A percentile compares a stretch with the other conserved stretches of the same genome.
These are phyloP conservation scores for Daedalea quercina DNA, from an alignment of 768 basidiomycete species.

Conservation along the genomic window DNA sequence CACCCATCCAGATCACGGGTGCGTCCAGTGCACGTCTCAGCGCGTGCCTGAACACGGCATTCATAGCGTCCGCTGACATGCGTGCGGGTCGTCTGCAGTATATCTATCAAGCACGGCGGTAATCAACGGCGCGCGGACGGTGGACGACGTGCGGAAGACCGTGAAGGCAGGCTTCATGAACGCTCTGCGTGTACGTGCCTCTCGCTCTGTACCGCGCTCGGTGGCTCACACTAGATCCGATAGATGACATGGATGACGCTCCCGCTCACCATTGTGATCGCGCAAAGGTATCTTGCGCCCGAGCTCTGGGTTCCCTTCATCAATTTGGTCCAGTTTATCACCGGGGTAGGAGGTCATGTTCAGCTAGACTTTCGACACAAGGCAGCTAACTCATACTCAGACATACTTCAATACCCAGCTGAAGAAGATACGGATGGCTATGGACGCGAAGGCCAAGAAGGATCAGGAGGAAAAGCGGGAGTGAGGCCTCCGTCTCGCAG, in stretches of 20 bases:
- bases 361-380: neutral
- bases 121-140: constrained; percentile 71
- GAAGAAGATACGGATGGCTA: constrained; percentile 49
- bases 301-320: constrained; percentile 92
- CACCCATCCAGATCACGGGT: constrained; percentile 72
- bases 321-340: constrained; percentile 66
- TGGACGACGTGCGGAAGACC: constrained; percentile 56
- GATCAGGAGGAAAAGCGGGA: constrained; percentile 15
- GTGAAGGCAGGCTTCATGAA: constrained; percentile 68
- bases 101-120: constrained; percentile 78
- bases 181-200: constrained; percentile 57
- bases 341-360: constrained; percentile 50
- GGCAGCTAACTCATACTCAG: constrained; percentile 24
- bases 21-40: constrained; percentile 22
- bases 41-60: neutral
- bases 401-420: constrained; percentile 70
- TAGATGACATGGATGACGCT: constrained; percentile 79
- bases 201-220: neutral
- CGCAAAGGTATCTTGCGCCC: constrained; percentile 73
- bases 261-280: constrained; percentile 66
- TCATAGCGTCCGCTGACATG: neutral
- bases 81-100: constrained; percentile 29
- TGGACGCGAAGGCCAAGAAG: constrained; percentile 36
- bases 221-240: constrained; percentile 4
- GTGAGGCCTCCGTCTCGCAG: neutral